Evolutionary conservation across 2,329 filamentous ascomycete genomes (phyloP), one percentile per base, ranked within the genome.

Genomic region (Colletotrichum sp.): DNA sequence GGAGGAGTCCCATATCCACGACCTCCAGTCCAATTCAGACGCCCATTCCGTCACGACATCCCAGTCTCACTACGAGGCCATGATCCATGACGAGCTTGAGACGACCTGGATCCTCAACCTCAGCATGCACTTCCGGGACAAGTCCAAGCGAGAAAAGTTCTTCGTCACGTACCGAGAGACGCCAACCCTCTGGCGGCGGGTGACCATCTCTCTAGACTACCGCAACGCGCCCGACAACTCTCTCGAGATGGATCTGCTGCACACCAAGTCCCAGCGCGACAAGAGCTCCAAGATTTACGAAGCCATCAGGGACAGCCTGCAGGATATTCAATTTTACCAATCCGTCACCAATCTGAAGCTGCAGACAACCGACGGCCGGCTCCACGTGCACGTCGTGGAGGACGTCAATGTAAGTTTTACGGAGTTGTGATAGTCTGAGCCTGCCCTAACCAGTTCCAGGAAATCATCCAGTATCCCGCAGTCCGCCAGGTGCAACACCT

Each of bases 351-450:
- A 99, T 81, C 90, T 99, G 78, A 98, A 98, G 84, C 89, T 99
- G 21, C 93, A 98, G 84, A 99, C 97, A 0, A 93, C 92, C 6
- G 94, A 98, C 72, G 95, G 95, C 16, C 93, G 96, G 76, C 89
- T 99, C 28, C 96, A 99, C 85, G 96, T 99, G 8, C 97, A 99
- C 83, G 97, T 99, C 68, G 96, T 97, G n/a, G 96, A 99, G 84
- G 97, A 99, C 83, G 92, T 95, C 65, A 97, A 98, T 82, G 90
- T 92, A 80, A 80, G 90, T 89, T 21, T 7, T 18, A 18, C 62
- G 32, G 49, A 69, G 7, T n/a, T 63, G 76, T 26, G n/a, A 13
- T 49, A 76, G 18, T 49, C 44, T 49, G n/a, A 18, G 64, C 21
- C 66, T 36, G 26, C 75, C 65, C 79, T 66, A 64, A 65, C 15